Base-by-base conservation (phyloP, 768 basidiomycete genomes). In the Suillus discolor region DNA sequence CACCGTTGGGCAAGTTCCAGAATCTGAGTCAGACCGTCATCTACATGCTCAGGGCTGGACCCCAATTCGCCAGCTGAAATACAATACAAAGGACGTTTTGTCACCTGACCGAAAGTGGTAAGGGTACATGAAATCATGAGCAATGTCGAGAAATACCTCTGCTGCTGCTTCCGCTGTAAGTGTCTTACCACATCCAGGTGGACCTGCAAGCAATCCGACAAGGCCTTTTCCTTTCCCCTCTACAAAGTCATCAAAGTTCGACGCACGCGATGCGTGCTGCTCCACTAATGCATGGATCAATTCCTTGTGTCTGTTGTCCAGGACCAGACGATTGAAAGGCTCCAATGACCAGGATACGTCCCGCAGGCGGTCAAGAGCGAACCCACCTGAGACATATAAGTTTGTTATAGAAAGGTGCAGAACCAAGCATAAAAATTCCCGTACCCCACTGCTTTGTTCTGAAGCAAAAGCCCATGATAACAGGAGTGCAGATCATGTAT, bases 151-250 rank as follows among this genome's bases (percentile, higher is more conserved):
- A 55, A 86, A 81, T 68, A 84, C 83, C 69, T 87, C 85, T 66
- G 83, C 85, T 0, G 85, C 85, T 0, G 85, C 86, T 70, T 88
- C 86, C 0, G 85, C 86, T 0, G 85, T 85, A 72, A 87, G 84
- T 0, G 85, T 88, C 74, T 85, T 86, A 11, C 83, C 81, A 78
- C 59, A 31, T 41, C 73, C 73, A 7, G 72, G 71, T 53, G 68
- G 71, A 11, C 73, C 79, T n/a, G 71, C 72, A 57, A 73, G 73
- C 23, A 73, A 61, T 28, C 72, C 70, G 18, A 66, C 55, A 34
- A 74, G 55, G 34, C 55, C 55, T 34, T 36, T 57, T 20, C 55
- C 55, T 36, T 20, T 34, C 6, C 31, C 31, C 31, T 31, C 31
- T 31, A 57, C 11, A 20, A 57, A 13, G 34, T 57, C 55, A 12